Conservation (phyloP, 2,329 filamentous ascomycete genomes). For the Piedraia hortae region DNA sequence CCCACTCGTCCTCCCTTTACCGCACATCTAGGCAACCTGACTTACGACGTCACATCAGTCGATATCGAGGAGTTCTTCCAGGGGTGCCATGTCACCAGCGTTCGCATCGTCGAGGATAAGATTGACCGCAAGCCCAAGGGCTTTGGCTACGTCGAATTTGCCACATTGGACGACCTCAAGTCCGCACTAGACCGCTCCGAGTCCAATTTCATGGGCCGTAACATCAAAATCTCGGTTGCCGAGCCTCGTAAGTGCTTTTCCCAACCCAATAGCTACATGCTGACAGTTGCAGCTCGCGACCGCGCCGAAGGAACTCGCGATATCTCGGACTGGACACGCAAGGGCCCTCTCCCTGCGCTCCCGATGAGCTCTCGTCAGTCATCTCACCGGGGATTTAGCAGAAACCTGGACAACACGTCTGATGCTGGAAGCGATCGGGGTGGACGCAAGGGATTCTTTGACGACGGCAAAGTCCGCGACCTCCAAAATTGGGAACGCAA, state of each 20-base stretch:
- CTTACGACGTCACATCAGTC: conserved; percentile 69
- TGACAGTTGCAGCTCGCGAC: conserved; percentile 44
- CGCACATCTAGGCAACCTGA: conserved; percentile 85
- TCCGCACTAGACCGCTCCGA: conserved; percentile 67
- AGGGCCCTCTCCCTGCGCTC: conserved; percentile 59
- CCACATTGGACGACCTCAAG: conserved; percentile 64
- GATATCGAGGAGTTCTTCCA: conserved; percentile 68
- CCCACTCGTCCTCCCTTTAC: conserved; percentile 86
- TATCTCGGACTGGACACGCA: conserved; percentile 73
- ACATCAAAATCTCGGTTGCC: conserved; percentile 79
- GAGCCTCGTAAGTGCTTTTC: conserved; percentile 57
- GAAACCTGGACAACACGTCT: conserved; percentile 15
- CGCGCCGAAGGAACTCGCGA: conserved; percentile 45
- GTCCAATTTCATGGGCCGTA: conserved; percentile 58
- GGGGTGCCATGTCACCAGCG: conserved; percentile 61
- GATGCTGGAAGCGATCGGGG: conserved; percentile 26
- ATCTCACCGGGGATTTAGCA: conserved; percentile 21
- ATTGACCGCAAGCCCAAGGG: conserved; percentile 84
- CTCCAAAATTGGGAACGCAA: conserved; percentile 86
- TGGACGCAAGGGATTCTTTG: conserved; percentile 32
- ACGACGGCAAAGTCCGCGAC: conserved; percentile 54
- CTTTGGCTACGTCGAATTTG: conserved; percentile 93
- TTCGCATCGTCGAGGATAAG: conserved; percentile 92
- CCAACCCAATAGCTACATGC: conserved; percentile 1
- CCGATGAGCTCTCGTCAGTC: conserved; percentile 21